Evolutionary conservation across 1,284 basidiomycete species (phyloP), one percentile per base, ranked within the genome.

Genomic region (Blastosporella zonata): DNA sequence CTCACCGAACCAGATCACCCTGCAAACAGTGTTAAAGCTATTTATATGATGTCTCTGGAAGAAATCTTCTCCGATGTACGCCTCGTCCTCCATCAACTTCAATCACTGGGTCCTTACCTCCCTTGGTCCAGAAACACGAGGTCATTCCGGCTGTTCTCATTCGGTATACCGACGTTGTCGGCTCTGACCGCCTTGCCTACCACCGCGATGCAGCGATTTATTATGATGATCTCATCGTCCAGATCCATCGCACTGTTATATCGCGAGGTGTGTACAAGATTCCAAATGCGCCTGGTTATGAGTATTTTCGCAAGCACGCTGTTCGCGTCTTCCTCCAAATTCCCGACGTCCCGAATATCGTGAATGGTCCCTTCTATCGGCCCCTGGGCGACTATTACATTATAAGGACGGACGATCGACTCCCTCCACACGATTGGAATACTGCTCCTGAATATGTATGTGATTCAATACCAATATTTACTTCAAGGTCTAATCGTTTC

Each of bases 341-440:
- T 33, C 48, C 39, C 15, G 28, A 42, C 9, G 38, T 47, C 2
- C 40, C 49, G 21, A 33, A 27, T 4, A 48, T 53, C 21, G 8
- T 18, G 25, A 23, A 53, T 20, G 46, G 52, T 9, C 52, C 49
- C 20, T 49, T 40, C 18, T 58, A 45, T 36, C 44, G 51, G 23
- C 51, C 50, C 25, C 18, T 56, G 29, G 56, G 56, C 7, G 52
- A 58, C 23, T 54, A 47, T n/a, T 56, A 52, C 35, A 33, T 58
- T 4, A n/a, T 50, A 5, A 52, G 34, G 47, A 54, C 54, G 3
- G 25, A 49, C 13, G 38, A 38, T 7, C 34, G 44, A 23, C 52
- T 58, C 20, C 4, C 45, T 17, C 38, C 28, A 20, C 20, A 12
- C 1, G 29, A 47, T 10, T 58, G 56, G 56, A 36, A 28, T 34